Evolutionary conservation across 2,329 filamentous ascomycete species (phyloP).

Genomic region (Pestalotiopsis sp.): DNA sequence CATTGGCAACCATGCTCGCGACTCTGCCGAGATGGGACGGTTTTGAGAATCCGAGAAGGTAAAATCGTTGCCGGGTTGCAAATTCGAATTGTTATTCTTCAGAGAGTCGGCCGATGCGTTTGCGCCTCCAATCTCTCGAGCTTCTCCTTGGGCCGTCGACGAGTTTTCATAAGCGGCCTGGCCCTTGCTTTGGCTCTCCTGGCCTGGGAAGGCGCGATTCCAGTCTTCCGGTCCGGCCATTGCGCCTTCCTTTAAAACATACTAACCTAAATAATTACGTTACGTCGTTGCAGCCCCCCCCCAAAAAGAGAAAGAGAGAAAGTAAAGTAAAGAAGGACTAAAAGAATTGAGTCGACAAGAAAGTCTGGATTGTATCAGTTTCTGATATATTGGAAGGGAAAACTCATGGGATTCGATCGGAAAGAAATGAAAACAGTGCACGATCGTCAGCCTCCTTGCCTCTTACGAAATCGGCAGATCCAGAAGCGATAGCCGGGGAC

Average conservation of each 20-base stretch:
- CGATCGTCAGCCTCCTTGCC: not conserved
- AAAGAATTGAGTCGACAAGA: not conserved
- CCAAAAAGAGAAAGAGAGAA: not conserved
- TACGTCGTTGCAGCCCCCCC: not conserved
- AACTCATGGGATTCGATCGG: not conserved
- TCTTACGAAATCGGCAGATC: not conserved
- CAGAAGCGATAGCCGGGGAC: not conserved
- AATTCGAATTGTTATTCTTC: not conserved
- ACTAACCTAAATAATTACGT: not conserved
- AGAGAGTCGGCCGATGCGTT: conserved; percentile 7
- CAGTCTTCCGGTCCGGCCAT: not conserved
- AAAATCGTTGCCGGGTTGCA: not conserved
- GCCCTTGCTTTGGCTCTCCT: not conserved
- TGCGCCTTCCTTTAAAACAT: not conserved
- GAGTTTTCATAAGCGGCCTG: not conserved
- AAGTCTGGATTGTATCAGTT: not conserved
- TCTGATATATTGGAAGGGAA: not conserved
- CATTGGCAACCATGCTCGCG: conserved; percentile 15
- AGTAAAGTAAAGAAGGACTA: not conserved
- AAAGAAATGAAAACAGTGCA: not conserved
- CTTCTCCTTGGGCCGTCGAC: not conserved
- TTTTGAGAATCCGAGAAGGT: not conserved
- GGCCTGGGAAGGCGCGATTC: not conserved
- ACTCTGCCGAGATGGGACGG: conserved; percentile 14
- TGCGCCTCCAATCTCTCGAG: not conserved